Conservation (phyloP, 805 yeast species). For the Barnettozyma sucrosica region DNA sequence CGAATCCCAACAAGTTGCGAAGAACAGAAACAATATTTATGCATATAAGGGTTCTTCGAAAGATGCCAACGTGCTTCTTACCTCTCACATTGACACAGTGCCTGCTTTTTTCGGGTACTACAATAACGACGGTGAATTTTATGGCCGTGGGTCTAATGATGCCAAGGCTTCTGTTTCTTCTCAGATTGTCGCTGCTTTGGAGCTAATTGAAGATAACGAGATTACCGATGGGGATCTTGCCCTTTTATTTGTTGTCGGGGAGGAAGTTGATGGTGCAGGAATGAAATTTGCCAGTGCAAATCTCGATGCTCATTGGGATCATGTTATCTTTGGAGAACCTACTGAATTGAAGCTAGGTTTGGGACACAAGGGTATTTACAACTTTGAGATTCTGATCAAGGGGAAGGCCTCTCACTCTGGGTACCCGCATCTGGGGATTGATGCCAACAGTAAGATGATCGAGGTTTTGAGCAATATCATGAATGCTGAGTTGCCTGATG, state of each 20-base stretch:
- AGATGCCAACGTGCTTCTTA: conserved; percentile 43
- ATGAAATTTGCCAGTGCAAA: conserved; percentile 40
- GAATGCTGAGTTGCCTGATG: conserved; percentile 40
- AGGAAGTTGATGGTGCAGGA: conserved; percentile 62
- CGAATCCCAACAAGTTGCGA: conserved; percentile 34
- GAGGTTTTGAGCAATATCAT: conserved; percentile 43
- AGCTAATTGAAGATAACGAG: conserved; percentile 33
- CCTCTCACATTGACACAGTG: conserved; percentile 69
- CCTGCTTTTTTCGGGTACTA: conserved; percentile 57
- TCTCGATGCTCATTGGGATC: conserved; percentile 43
- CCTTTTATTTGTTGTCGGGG: conserved; percentile 62
- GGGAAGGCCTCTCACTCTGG: conserved; percentile 65
- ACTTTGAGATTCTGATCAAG: conserved; percentile 36
- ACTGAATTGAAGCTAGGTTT: conserved; percentile 62
- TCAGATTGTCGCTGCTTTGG: conserved; percentile 49
- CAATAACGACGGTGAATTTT: conserved; percentile 40
- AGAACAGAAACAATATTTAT: conserved; percentile 43
- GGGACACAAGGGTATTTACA: conserved; percentile 61
- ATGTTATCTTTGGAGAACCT: conserved; percentile 71
- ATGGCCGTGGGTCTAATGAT: conserved; percentile 65
- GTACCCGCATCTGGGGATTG: conserved; percentile 62
- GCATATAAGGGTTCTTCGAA: conserved; percentile 39
- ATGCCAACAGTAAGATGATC: conserved; percentile 52
- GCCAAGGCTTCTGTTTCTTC: conserved; percentile 70
- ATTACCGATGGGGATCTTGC: conserved; percentile 50